Evolutionary conservation across 768 basidiomycete genomes (phyloP).

Genomic region (Mycena floridula): DNA sequence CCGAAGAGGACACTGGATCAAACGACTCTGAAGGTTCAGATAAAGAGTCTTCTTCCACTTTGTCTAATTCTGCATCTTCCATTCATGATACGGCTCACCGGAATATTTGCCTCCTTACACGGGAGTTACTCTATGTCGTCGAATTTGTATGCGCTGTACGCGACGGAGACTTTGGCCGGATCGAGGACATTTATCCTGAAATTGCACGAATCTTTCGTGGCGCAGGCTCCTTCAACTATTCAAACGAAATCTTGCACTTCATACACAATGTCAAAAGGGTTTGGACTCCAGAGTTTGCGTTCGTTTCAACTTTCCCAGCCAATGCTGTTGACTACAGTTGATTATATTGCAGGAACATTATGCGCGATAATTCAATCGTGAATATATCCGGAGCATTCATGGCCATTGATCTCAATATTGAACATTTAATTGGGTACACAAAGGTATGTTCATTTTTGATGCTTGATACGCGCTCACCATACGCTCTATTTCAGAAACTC

Average conservation of each 20-base stretch:
- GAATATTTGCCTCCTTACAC: slow-evolving; percentile 7
- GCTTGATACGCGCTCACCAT: no score
- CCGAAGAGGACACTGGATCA: no score
- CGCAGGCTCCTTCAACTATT: neutral
- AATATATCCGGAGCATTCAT: slow-evolving; percentile 12
- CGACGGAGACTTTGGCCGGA: slow-evolving; percentile 9
- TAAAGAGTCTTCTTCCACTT: no score
- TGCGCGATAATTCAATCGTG: slow-evolving; percentile 11
- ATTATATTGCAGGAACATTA: slow-evolving; percentile 10
- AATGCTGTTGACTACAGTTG: neutral
- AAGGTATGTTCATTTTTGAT: no score
- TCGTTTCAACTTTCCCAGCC: neutral
- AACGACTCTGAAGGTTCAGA: no score
- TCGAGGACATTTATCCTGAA: slow-evolving; percentile 5
- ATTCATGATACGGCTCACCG: slow-evolving; percentile 2
- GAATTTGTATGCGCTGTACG: slow-evolving; percentile 6
- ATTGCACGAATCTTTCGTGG: slow-evolving; percentile 1
- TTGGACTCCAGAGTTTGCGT: slow-evolving; percentile 12
- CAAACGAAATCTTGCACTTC: slow-evolving; percentile 1
- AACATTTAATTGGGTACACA: neutral
- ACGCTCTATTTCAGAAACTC: neutral
- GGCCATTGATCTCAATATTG: no score
- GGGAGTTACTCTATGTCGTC: slow-evolving; percentile 7
- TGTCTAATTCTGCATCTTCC: no score
- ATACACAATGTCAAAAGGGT: slow-evolving; percentile 8